Conservation (phyloP, 176 grass and related monocot genomes). For the Raddia distichophylla region DNA sequence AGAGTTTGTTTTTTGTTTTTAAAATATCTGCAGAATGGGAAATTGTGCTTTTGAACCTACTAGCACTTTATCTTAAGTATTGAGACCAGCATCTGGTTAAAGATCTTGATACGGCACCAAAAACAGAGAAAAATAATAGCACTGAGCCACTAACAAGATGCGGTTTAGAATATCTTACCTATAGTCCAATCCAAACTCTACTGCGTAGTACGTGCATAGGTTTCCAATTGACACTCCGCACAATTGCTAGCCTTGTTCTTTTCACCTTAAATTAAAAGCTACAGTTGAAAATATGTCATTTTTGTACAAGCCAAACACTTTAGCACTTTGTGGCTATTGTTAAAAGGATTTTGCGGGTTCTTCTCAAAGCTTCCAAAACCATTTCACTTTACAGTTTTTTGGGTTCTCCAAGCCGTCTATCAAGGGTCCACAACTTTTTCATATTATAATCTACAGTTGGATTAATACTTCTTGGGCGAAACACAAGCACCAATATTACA, state of each 20-base stretch:
- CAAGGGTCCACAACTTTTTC: no score
- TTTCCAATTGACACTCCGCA: neutral
- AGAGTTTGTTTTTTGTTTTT: neutral
- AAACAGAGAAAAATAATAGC: neutral
- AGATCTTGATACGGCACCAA: neutral
- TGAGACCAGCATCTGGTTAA: neutral
- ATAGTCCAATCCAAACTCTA: constrained; percentile 10
- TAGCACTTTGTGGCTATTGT: no score
- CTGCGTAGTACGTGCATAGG: neutral
- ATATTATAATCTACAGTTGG: no score
- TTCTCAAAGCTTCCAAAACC: no score
- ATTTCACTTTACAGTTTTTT: no score
- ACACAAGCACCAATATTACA: constrained; percentile 1
- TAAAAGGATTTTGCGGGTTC: no score
- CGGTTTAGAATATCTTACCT: neutral
- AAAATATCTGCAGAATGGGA: neutral
- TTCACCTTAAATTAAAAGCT: no score
- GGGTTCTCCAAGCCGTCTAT: no score
- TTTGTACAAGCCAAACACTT: no score
- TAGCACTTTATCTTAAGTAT: neutral
- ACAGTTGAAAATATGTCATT: no score
- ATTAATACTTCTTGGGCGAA: no score
- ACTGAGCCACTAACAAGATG: neutral
- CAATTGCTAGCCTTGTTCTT: neutral
- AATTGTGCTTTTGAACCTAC: neutral